Evolutionary conservation across 192 early-diverging fungal species (phyloP).

Genomic region (Thoreauomyces humboldtii): DNA sequence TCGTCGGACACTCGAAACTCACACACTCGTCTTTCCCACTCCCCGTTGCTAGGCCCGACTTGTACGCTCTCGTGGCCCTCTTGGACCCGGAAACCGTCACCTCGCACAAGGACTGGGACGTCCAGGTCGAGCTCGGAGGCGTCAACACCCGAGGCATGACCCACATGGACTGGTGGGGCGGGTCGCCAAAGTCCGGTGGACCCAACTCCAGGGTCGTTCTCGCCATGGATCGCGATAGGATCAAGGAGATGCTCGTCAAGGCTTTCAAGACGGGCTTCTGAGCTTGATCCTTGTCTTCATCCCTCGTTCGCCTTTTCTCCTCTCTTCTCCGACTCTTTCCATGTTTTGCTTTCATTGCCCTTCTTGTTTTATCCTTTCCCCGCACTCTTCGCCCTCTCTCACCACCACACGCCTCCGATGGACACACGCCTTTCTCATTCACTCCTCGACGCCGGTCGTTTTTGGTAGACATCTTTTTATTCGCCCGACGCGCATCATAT

Average conservation of each 20-base stretch:
- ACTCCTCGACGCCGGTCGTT: too few relatives aligned
- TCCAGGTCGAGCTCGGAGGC: slow-evolving; percentile 37
- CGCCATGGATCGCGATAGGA: slow-evolving; percentile 28
- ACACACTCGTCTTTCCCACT: neutral
- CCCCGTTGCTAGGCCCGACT: slow-evolving; percentile 21
- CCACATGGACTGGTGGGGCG: slow-evolving; percentile 36
- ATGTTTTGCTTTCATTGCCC: too few relatives aligned
- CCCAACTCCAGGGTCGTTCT: slow-evolving; percentile 33
- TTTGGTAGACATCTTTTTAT: too few relatives aligned
- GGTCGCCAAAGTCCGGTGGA: neutral
- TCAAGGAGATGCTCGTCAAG: slow-evolving; percentile 25
- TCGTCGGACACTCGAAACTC: neutral
- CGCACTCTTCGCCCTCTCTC: too few relatives aligned
- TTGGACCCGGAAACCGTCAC: slow-evolving; percentile 28
- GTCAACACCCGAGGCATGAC: slow-evolving; percentile 34
- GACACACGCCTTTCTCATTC: too few relatives aligned
- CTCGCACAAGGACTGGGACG: slow-evolving; percentile 36
- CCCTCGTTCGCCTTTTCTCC: too few relatives aligned
- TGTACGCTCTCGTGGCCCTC: slow-evolving; percentile 20
- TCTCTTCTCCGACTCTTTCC: too few relatives aligned
- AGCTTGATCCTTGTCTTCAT: too few relatives aligned
- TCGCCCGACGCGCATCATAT: too few relatives aligned
- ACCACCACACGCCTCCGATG: too few relatives aligned
- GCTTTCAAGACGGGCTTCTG: slow-evolving; percentile 32
- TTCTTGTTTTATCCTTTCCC: too few relatives aligned